Conservation (phyloP, 2,329 filamentous ascomycete species). For the Fusarium domesticum region DNA sequence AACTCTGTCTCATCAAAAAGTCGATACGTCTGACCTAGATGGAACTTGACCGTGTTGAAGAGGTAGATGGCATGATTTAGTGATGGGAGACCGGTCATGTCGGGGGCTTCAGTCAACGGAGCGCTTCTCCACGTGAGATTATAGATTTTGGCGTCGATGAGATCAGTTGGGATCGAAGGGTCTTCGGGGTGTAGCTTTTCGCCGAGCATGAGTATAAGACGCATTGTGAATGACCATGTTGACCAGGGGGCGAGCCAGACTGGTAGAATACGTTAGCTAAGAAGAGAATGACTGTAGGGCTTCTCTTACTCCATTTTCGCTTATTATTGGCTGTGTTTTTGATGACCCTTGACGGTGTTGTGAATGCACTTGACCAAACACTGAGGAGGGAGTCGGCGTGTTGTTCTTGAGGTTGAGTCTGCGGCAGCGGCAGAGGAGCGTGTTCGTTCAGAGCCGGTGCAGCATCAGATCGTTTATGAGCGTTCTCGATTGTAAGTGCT, state of each 20-base stretch:
- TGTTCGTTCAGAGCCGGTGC: too few species aligned
- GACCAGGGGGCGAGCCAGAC: slow-evolving; percentile 35
- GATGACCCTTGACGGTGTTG: slow-evolving; percentile 29
- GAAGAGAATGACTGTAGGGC: not conserved
- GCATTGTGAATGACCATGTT: slow-evolving; percentile 35
- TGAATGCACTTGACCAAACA: slow-evolving; percentile 33
- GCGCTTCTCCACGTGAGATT: slow-evolving; percentile 21
- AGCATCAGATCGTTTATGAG: slow-evolving; percentile 5
- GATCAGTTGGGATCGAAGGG: slow-evolving; percentile 16
- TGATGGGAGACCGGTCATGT: slow-evolving; percentile 35
- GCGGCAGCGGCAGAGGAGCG: slow-evolving; percentile 7
- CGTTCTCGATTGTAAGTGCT: slow-evolving; percentile 14
- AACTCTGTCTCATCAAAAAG: slow-evolving; percentile 36
- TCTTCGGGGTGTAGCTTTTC: slow-evolving; percentile 30
- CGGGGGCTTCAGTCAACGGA: slow-evolving; percentile 21
- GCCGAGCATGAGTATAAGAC: slow-evolving; percentile 32
- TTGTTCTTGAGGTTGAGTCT: slow-evolving; percentile 4
- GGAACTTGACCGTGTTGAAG: slow-evolving; percentile 38
- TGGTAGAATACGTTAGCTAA: slow-evolving; percentile 1
- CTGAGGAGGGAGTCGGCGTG: slow-evolving; percentile 14
- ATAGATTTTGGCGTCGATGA: slow-evolving; percentile 33
- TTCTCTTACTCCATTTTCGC: slow-evolving; percentile 36
- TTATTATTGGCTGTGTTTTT: slow-evolving; percentile 31
- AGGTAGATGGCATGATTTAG: slow-evolving; percentile 34
- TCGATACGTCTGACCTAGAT: slow-evolving; percentile 36